These are phyloP conservation scores for Monascus ruber DNA, from an alignment of 2,329 filamentous ascomycete species.

Conservation along the genomic window DNA sequence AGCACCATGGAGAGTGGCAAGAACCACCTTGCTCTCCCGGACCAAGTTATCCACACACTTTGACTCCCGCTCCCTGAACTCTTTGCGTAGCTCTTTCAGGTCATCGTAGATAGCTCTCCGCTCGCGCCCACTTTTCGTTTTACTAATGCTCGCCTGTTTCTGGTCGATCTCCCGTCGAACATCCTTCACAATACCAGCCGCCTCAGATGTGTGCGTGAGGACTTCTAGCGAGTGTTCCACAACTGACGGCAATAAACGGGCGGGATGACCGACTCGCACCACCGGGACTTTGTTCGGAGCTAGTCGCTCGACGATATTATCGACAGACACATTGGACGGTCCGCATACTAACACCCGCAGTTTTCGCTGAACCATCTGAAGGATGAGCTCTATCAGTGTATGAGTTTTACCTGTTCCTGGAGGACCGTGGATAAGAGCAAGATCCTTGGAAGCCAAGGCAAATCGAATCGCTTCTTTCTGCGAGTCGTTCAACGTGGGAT, in stretches of 20 bases:
- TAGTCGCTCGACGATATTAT: conserved; percentile 93
- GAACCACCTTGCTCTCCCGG: conserved; percentile 68
- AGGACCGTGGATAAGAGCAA: conserved; percentile 86
- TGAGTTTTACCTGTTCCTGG: conserved; percentile 96
- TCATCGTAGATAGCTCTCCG: conserved; percentile 73
- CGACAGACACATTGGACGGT: conserved; percentile 91
- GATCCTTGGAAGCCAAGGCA: conserved; percentile 66
- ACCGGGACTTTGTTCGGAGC: conserved; percentile 76
- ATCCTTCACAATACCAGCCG: conserved; percentile 78
- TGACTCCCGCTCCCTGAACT: conserved; percentile 75
- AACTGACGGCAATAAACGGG: conserved; percentile 76
- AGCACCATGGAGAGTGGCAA: conserved; percentile 85
- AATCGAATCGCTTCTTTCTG: conserved; percentile 62
- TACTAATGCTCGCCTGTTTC: conserved; percentile 78
- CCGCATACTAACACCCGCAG: conserved; percentile 83
- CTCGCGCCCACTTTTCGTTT: conserved; percentile 71
- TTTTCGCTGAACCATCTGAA: conserved; percentile 68
- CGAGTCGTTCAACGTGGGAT: conserved; percentile 48
- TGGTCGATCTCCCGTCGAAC: conserved; percentile 86
- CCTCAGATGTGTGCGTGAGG: conserved; percentile 79
- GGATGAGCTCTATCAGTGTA: conserved; percentile 85
- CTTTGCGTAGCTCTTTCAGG: conserved; percentile 71
- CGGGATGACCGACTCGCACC: conserved; percentile 83
- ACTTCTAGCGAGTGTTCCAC: conserved; percentile 84
- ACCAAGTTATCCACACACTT: conserved; percentile 70